Conservation (phyloP, 345 rosid genomes). For the Populus alba region DNA sequence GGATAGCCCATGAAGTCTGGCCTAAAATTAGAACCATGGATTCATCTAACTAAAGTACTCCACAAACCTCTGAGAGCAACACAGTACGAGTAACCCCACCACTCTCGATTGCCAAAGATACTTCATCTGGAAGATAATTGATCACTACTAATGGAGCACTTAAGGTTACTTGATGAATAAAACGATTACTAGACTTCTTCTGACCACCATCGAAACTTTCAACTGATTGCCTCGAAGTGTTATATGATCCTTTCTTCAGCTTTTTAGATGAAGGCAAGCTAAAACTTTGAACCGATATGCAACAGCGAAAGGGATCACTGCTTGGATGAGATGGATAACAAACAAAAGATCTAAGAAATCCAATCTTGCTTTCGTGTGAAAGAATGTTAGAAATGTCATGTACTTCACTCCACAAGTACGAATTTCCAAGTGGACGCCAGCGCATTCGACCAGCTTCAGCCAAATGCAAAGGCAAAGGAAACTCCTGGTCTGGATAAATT, state of each 20-base stretch:
- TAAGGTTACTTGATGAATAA: slow-evolving; percentile 65
- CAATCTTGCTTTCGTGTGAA: slow-evolving; percentile 71
- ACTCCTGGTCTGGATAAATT: slow-evolving; percentile 79
- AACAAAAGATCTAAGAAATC: slow-evolving; percentile 76
- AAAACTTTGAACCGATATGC: slow-evolving; percentile 62
- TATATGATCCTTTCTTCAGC: slow-evolving; percentile 32
- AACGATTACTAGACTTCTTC: slow-evolving; percentile 42
- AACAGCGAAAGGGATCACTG: slow-evolving; percentile 84
- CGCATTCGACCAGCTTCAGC: slow-evolving; percentile 89
- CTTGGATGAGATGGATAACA: slow-evolving; percentile 93
- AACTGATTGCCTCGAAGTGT: slow-evolving; percentile 30
- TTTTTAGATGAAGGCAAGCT: slow-evolving; percentile 48
- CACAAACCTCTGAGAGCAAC: slow-evolving; percentile 75
- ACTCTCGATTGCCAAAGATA: slow-evolving; percentile 65
- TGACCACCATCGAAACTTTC: slow-evolving; percentile 33
- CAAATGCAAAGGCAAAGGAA: slow-evolving; percentile 86
- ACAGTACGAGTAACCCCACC: slow-evolving; percentile 60
- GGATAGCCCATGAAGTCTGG: no score
- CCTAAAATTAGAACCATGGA: not conserved
- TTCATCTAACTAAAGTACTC: slow-evolving; percentile 10
- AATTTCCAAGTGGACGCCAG: slow-evolving; percentile 83
- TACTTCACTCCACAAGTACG: slow-evolving; percentile 91
- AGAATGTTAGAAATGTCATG: slow-evolving; percentile 71
- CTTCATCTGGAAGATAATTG: slow-evolving; percentile 71
- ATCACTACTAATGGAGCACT: slow-evolving; percentile 68